Evolutionary conservation across 1,284 basidiomycete genomes (phyloP).

Genomic region (Ganoderma resinaceum): DNA sequence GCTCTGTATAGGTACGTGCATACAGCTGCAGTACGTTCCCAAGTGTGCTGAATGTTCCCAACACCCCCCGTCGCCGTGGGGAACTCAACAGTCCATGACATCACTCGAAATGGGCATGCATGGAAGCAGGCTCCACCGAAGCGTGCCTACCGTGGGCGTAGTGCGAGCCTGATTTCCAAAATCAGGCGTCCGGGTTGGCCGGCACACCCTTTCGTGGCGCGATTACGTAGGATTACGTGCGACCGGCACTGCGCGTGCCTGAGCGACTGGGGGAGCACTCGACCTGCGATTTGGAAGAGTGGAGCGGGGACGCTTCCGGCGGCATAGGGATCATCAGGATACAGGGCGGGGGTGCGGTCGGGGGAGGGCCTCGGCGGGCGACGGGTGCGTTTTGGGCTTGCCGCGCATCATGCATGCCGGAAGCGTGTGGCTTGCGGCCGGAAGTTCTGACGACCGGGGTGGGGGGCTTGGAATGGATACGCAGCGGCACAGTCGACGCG

Average conservation of each 20-base stretch:
- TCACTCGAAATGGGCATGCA: neutral
- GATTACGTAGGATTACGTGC: neutral
- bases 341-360: neutral
- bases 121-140: neutral
- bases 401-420: neutral
- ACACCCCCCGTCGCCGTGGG: neutral
- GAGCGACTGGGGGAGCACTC: neutral
- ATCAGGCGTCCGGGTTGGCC: slow-evolving; percentile 4
- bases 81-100: neutral
- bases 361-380: neutral
- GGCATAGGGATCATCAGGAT: neutral
- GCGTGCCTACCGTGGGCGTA: neutral
- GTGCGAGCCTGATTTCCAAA: slow-evolving; percentile 7
- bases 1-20: too few relatives aligned
- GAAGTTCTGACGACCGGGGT: too few relatives aligned
- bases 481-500: neutral
- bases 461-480: too few relatives aligned
- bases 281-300: neutral
- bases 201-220: neutral
- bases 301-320: neutral
- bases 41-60: neutral
- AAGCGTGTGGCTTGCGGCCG: neutral
- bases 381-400: neutral
- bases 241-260: neutral
- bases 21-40: neutral